Evolutionary conservation across 108 stramenopile species (phyloP), one percentile per base, ranked within the genome.

Genomic region (Phaeodactylum tricornutum): DNA sequence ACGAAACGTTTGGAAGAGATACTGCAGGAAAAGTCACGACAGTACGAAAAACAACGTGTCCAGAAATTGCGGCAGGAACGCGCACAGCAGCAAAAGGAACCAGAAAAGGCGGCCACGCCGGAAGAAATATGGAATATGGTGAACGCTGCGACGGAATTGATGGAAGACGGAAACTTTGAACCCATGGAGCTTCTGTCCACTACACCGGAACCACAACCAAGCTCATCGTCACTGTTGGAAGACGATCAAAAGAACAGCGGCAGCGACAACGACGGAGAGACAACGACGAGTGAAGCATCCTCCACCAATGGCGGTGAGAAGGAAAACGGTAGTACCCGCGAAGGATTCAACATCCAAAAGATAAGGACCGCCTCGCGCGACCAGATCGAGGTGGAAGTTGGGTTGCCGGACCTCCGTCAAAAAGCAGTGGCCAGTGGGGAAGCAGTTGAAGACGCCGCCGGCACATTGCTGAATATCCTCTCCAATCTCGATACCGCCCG

Each of bases 91-190:
- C 53, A 38, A 27, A 24, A 35, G 21, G 51, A 5, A 26, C 35
- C 22, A 5, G 32, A 15, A 9, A 12, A 42, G 1, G 53, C 35
- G 12, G 41, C 46, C 8, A 68, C 51, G 9, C 27, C 43, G 20
- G 65, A 53, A 21, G 78, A 80, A 51, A 67, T 84, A 9, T 80
- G 64, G 76, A 71, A 79, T 35, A 65, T 84, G 31, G 79, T 80
- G 1, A 45, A 60, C 4, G 59, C 54, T 1, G 71, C 74, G 4
- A 47, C 67, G 30, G 75, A 64, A 34, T 47, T 50, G 12, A 75
- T 79, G 76, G 83, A 84, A 50, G 74, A 75, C 26, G 66, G 62
- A 0, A 57, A 50, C 21, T 84, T 80, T 65, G 68, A 57, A 40
- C 83, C 78, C 26, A 66, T 72, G 19, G 71, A 69, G 11, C 52